These are phyloP conservation scores for Calonectria crousiana DNA, from an alignment of 2,329 filamentous ascomycete genomes.

Conservation along the genomic window DNA sequence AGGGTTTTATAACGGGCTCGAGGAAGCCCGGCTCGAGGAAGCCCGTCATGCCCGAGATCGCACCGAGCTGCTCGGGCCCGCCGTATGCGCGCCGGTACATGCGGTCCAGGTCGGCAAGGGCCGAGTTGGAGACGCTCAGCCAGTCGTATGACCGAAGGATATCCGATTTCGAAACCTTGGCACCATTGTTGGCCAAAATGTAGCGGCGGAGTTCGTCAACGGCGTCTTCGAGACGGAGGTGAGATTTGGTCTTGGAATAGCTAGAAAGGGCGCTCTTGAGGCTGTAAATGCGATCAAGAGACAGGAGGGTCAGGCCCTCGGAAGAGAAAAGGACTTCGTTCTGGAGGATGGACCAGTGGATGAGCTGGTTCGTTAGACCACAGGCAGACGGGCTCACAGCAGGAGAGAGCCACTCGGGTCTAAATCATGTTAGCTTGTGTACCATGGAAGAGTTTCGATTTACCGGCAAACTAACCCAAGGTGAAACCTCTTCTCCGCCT, in stretches of 20 bases:
- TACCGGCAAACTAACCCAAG: constrained; percentile 51
- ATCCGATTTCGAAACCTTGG: constrained; percentile 62
- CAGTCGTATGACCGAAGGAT: constrained; percentile 69
- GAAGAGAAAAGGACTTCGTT: constrained; percentile 72
- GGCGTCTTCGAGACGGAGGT: constrained; percentile 67
- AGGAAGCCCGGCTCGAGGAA: constrained; percentile 35
- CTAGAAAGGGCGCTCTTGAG: constrained; percentile 72
- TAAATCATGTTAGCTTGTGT: constrained; percentile 37
- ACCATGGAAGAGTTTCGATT: neutral
- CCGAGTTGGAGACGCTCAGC: constrained; percentile 63
- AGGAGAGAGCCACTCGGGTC: constrained; percentile 58
- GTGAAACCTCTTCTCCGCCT: constrained; percentile 61
- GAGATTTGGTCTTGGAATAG: constrained; percentile 62
- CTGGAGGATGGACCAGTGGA: constrained; percentile 68
- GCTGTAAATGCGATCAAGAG: constrained; percentile 73
- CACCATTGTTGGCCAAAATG: constrained; percentile 65
- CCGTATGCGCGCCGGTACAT: constrained; percentile 71
- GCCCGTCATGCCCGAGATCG: constrained; percentile 56
- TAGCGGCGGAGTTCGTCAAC: constrained; percentile 73
- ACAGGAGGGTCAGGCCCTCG: constrained; percentile 69
- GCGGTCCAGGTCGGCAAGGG: constrained; percentile 65
- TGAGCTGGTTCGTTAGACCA: constrained; percentile 63
- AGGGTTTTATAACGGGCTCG: constrained; percentile 39
- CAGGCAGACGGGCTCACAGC: constrained; percentile 57
- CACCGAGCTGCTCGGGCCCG: constrained; percentile 58